Conservation (phyloP, 1,284 basidiomycete genomes). For the Tranzscheliella williamsii region DNA sequence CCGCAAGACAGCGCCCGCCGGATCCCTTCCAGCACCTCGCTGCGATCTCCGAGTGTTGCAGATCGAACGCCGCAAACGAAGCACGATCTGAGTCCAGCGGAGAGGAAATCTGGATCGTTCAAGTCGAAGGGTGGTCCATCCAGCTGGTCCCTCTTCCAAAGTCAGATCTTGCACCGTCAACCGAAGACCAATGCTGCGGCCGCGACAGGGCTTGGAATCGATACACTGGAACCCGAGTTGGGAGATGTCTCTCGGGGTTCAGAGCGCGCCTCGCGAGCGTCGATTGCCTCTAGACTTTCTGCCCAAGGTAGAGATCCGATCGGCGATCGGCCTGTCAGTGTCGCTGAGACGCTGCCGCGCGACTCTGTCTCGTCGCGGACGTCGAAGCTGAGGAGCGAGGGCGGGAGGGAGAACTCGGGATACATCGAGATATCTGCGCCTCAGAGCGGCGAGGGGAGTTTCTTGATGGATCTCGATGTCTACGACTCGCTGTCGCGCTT, state of each 20-base stretch:
- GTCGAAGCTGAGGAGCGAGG: not conserved
- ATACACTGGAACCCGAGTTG: conserved; percentile 3
- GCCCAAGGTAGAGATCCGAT: not conserved
- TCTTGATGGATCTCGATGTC: conserved; percentile 40
- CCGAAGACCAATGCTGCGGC: conserved; percentile 7
- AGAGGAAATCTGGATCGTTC: not conserved
- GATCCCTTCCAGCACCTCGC: no score
- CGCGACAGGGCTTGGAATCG: conserved; percentile 18
- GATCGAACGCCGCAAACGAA: not conserved
- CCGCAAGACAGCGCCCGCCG: not conserved
- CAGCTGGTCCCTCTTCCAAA: no score
- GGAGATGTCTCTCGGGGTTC: not conserved
- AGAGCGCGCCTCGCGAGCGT: not conserved
- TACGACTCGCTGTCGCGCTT: conserved; percentile 32
- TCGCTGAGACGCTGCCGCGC: not conserved
- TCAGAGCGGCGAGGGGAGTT: conserved; percentile 4
- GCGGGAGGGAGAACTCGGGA: not conserved
- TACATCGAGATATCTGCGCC: not conserved
- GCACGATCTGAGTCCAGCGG: not conserved
- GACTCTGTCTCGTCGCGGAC: not conserved
- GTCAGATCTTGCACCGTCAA: conserved; percentile 7
- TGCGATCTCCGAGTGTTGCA: not conserved
- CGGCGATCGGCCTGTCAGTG: not conserved
- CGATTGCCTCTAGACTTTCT: not conserved
- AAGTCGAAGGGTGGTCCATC: no score